Conservation (phyloP, 2,329 filamentous ascomycete species). For the Cladosporium oxysporum region DNA sequence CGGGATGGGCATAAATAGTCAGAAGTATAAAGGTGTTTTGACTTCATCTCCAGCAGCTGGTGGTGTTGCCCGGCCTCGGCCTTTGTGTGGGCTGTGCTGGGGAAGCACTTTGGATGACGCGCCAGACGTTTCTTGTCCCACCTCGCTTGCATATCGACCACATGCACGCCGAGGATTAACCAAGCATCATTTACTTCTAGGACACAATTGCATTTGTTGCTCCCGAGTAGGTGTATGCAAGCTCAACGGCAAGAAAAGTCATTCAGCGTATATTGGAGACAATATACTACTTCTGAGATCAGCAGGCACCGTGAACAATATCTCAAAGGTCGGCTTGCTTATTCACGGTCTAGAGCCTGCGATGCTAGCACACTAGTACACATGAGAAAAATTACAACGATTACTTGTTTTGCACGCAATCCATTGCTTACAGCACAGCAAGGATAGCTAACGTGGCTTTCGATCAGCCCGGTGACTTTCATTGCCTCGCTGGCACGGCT, state of each 20-base stretch:
- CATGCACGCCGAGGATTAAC: not conserved
- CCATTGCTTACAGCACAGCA: no score
- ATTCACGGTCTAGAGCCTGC: not conserved
- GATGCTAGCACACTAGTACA: not conserved
- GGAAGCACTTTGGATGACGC: constrained; percentile 10
- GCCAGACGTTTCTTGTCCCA: constrained; percentile 1
- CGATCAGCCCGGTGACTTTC: no score
- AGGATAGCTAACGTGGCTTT: not conserved
- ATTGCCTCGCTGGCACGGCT: no score
- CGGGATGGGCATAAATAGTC: not conserved
- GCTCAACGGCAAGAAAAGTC: not conserved
- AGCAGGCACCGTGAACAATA: not conserved
- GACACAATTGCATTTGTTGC: not conserved
- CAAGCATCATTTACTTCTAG: not conserved
- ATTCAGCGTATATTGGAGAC: not conserved
- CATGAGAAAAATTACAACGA: not conserved
- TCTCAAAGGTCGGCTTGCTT: not conserved
- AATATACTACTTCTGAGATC: no score
- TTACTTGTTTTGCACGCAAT: no score
- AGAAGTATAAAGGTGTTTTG: constrained; percentile 7
- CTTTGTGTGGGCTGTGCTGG: constrained; percentile 2
- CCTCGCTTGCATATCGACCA: not conserved
- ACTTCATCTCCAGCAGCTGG: not conserved
- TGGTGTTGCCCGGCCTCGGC: constrained; percentile 9
- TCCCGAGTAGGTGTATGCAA: not conserved